phyloP scores from a whole-genome alignment of 768 basidiomycete genomes.

The Lactarius hatsudake region DNA sequence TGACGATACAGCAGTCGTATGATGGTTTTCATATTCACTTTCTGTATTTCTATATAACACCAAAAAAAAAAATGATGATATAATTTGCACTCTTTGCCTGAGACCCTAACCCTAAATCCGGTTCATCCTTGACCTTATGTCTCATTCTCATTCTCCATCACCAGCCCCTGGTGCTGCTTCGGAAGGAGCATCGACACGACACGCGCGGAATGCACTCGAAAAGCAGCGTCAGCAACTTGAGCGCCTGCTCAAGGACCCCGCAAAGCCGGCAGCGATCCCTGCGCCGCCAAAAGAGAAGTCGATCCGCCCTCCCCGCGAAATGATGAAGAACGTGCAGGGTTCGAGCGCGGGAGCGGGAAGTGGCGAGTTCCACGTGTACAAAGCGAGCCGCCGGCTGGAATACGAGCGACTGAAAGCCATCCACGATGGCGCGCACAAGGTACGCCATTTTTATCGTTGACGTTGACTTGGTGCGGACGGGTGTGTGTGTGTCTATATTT shows the following conservation, averaged over 20 bases:
- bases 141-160: conserved; percentile 33
- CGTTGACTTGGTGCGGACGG: background rate
- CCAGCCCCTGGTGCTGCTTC: conserved; percentile 30
- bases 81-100: background rate
- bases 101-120: conserved; percentile 22
- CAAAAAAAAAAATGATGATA: background rate
- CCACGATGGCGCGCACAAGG: conserved; percentile 78
- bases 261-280: conserved; percentile 78
- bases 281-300: conserved; percentile 78
- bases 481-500: conserved; percentile 3
- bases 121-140: conserved; percentile 24
- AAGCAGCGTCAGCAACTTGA: conserved; percentile 69
- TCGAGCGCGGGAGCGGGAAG: conserved; percentile 96
- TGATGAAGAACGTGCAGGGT: conserved; percentile 99
- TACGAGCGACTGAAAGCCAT: conserved; percentile 92
- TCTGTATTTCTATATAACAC: conserved; percentile 9
- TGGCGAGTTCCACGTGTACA: conserved; percentile 98
- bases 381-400: conserved; percentile 88
- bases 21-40: background rate
- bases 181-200: conserved; percentile 32
- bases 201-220: conserved; percentile 52
- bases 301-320: conserved; percentile 79
- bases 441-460: conserved; percentile 36
- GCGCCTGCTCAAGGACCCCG: conserved; percentile 85
- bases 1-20: conserved; percentile 16